Percentiles rank a stretch among this genome's conserved stretches.
Evolutionary conservation across 768 basidiomycete genomes (phyloP).

Genomic region (Solioccasus polychromus): DNA sequence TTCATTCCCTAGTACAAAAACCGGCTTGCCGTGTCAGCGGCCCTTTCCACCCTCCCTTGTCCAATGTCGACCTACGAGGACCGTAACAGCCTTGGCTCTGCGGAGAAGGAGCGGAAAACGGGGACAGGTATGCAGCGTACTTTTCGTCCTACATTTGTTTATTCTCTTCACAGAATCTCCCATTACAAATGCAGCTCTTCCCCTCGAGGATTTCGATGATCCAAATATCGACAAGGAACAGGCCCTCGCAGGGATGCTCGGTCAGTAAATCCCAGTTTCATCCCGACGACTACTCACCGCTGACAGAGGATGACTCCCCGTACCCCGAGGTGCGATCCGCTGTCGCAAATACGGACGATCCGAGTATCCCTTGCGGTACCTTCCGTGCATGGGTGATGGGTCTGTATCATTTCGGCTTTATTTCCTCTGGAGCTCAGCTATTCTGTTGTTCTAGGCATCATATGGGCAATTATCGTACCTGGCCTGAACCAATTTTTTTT

Average conservation of each 20-base stretch:
- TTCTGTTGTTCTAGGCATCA: conserved; percentile 24
- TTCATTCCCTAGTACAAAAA: conserved; percentile 17
- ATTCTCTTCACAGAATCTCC: conserved; percentile 7
- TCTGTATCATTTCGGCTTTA: not conserved
- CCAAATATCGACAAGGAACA: conserved; percentile 35
- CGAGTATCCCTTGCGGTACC: conserved; percentile 57
- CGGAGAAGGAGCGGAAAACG: conserved; percentile 24
- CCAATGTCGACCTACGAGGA: conserved; percentile 23
- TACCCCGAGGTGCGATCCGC: conserved; percentile 83
- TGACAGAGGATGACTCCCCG: conserved; percentile 68
- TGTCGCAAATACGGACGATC: conserved; percentile 72
- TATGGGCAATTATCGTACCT: conserved; percentile 61
- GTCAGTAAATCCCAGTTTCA: conserved; percentile 7
- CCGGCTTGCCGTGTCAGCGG: not conserved
- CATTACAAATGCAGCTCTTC: not conserved
- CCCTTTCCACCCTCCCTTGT: not conserved
- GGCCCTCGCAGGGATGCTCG: conserved; percentile 25
- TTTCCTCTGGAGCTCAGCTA: not conserved
- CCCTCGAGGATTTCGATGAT: conserved; percentile 32
- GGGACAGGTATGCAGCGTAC: conserved; percentile 1
- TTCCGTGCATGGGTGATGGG: conserved; percentile 63
- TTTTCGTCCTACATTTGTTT: not conserved
- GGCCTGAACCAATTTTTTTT: conserved; percentile 80
- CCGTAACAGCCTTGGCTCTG: conserved; percentile 15
- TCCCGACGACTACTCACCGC: conserved; percentile 15